Evolutionary conservation across 805 yeast genomes (phyloP).

Genomic region (Metschnikowia similis): DNA sequence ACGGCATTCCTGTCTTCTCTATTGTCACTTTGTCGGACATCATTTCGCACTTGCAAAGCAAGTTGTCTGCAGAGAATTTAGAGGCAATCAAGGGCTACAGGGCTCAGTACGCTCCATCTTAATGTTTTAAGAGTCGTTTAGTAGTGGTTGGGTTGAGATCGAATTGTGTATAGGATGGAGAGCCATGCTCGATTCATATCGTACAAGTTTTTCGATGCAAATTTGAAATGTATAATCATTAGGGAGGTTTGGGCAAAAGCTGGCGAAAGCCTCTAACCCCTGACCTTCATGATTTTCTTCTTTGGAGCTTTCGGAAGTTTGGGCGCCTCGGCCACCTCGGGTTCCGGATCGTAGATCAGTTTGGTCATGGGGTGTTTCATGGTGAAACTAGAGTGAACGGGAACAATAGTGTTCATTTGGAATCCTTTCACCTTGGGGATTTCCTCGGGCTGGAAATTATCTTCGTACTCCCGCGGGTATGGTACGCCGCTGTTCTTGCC

Average conservation of each 20-base stretch:
- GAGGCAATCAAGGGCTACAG: slow-evolving; percentile 57
- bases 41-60: slow-evolving; percentile 53
- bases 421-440: slow-evolving; percentile 82
- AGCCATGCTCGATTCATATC: neutral
- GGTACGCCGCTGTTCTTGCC: slow-evolving; percentile 49
- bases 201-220: neutral
- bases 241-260: neutral
- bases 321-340: slow-evolving; percentile 33
- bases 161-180: neutral
- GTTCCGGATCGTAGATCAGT: slow-evolving; percentile 52
- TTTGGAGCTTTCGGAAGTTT: slow-evolving; percentile 44
- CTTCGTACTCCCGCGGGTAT: slow-evolving; percentile 55
- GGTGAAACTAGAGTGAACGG: slow-evolving; percentile 76
- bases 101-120: slow-evolving; percentile 41
- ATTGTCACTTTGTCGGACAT: slow-evolving; percentile 78
- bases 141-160: neutral
- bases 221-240: neutral
- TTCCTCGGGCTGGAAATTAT: slow-evolving; percentile 49
- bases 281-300: slow-evolving; percentile 58
- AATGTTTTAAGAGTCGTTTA: neutral
- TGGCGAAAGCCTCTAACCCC: slow-evolving; percentile 33
- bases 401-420: slow-evolving; percentile 81
- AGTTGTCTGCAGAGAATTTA: slow-evolving; percentile 55
- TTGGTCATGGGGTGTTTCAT: slow-evolving; percentile 83
- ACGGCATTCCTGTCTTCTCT: slow-evolving; percentile 76